phyloP scores from a whole-genome alignment of 768 basidiomycete species.

The Tricholoma hemisulphureum region DNA sequence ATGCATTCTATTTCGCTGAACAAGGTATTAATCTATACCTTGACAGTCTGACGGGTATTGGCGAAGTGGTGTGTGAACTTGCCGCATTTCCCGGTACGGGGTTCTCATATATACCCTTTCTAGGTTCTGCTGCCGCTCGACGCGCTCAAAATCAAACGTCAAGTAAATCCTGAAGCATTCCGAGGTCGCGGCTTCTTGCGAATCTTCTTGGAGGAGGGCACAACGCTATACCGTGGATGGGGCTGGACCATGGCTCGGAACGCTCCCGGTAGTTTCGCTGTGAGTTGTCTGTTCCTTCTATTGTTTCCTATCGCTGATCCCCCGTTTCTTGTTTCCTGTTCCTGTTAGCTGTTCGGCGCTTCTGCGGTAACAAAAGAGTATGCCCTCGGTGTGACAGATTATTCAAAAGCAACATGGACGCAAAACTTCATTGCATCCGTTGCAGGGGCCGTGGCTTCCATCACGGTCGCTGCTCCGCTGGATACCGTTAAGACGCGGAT shows the following conservation, averaged over 20 bases:
- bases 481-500: constrained; percentile 97
- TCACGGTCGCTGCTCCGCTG: constrained; percentile 93
- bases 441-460: constrained; percentile 91
- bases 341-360: constrained; percentile 92
- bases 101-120: not conserved
- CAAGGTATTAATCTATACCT: constrained; percentile 6
- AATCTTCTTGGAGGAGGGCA: constrained; percentile 90
- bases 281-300: too few species aligned
- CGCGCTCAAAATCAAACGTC: constrained; percentile 96
- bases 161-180: constrained; percentile 98
- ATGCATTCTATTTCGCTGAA: not conserved
- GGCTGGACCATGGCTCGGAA: constrained; percentile 99
- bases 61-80: constrained; percentile 76
- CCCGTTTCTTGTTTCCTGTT: not conserved
- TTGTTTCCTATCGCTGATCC: constrained; percentile 31
- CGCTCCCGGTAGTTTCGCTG: constrained; percentile 93
- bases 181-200: constrained; percentile 87
- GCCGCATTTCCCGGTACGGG: not conserved
- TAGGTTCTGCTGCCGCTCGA: constrained; percentile 94
- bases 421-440: constrained; percentile 98
- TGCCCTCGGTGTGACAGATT: constrained; percentile 83
- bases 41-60: constrained; percentile 71
- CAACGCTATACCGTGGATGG: constrained; percentile 93
- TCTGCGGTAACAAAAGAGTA: constrained; percentile 95
- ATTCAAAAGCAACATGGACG: constrained; percentile 91